Base-by-base conservation (phyloP, 345 rosid species). In the Linum lewisii region DNA sequence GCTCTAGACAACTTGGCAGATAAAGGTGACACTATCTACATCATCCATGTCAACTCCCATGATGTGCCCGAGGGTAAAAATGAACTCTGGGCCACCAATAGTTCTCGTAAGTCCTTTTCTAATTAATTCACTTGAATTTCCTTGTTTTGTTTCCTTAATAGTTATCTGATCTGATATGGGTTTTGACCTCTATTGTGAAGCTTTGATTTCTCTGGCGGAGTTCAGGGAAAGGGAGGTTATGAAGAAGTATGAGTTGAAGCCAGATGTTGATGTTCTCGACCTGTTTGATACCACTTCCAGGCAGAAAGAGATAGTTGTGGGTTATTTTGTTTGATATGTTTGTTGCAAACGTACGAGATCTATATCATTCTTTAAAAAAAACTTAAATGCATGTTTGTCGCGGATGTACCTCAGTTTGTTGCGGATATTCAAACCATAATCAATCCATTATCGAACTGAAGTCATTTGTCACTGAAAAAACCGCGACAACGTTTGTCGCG, bases 271-370 rank as follows among this genome's bases (percentile, higher is more conserved):
- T 32, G 54, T 66, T 38, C n/a, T 66, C 21, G 62, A 20, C 25
- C 24, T 53, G 64, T 25, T 66, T 15, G 70, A 66, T 26, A 66
- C 58, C 0, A 51, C 18, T 49, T 23, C 54, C 5, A 19, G 54
- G 54, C 64, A 66, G 36, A 66, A 59, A 60, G 52, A 66, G 70
- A 64, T 66, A 51, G n/a, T n/a, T n/a, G n/a, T n/a, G n/a, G n/a
- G n/a, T n/a, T n/a, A n/a, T n/a, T n/a, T n/a, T n/a, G n/a, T n/a
- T n/a, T n/a, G n/a, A n/a, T n/a, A n/a, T n/a, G n/a, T n/a, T n/a
- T n/a, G n/a, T n/a, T n/a, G n/a, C n/a, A n/a, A n/a, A n/a, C n/a
- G n/a, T n/a, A n/a, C n/a, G n/a, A n/a, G n/a, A n/a, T n/a, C n/a
- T n/a, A n/a, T n/a, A n/a, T n/a, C n/a, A n/a, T n/a, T n/a, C n/a